Conservation (phyloP, 2,329 filamentous ascomycete species). For the Penicillium sclerotiorum region DNA sequence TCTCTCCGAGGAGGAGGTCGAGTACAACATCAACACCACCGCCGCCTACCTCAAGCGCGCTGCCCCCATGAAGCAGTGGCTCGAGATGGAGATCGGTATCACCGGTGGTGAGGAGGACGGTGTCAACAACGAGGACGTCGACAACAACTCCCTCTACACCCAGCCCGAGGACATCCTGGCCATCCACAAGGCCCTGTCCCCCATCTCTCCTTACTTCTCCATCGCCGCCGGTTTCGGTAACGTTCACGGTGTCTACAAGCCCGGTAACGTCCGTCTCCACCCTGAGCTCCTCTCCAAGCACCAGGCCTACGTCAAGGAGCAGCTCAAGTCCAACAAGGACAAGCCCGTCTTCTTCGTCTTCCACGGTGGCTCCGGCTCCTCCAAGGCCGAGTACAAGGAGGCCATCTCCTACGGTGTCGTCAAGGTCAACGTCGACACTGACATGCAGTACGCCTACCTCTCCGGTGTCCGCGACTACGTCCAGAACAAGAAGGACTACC, state of each 20-base stretch:
- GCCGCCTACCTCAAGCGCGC: constrained; percentile 91
- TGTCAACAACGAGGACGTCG: constrained; percentile 97
- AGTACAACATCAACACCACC: constrained; percentile 90
- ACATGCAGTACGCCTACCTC: constrained; percentile 95
- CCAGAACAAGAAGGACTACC: constrained; percentile 91
- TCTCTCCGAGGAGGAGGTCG: constrained; percentile 85
- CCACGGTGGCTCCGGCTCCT: constrained; percentile 93
- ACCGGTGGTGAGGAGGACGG: constrained; percentile 97
- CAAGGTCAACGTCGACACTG: constrained; percentile 99
- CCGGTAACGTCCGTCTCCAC: constrained; percentile 94
- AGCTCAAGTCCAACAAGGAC: constrained; percentile 69
- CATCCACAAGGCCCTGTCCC: constrained; percentile 82
- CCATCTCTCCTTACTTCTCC: constrained; percentile 94
- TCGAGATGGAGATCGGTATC: constrained; percentile 98
- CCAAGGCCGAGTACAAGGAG: constrained; percentile 84
- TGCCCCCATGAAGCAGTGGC: constrained; percentile 97
- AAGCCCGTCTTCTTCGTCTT: constrained; percentile 99
- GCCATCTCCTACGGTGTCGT: constrained; percentile 93
- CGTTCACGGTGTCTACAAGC: constrained; percentile 99
- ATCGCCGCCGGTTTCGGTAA: constrained; percentile 98
- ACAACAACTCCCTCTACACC: constrained; percentile 96
- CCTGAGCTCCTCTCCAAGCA: constrained; percentile 96
- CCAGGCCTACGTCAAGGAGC: constrained; percentile 85
- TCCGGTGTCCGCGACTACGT: constrained; percentile 93
- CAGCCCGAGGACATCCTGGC: constrained; percentile 94